Base-by-base conservation (phyloP, 495 filamentous ascomycete species). In the Penicillium canariense region DNA sequence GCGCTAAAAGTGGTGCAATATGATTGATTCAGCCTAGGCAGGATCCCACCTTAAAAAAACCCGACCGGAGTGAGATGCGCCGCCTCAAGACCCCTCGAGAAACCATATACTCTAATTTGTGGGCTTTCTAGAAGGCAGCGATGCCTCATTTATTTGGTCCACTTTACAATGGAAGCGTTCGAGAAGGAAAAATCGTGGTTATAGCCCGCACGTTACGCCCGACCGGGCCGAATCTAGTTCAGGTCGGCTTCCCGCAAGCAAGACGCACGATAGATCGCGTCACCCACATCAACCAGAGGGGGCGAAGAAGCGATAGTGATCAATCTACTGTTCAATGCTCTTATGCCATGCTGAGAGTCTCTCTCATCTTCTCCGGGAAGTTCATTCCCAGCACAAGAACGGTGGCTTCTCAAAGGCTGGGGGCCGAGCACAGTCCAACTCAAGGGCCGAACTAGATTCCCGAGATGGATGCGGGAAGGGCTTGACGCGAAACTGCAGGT, bases 1-100 rank as follows among this genome's bases (percentile, higher is more conserved):
- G 35, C 50, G 45, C 62, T 68, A 62, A 69, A 62, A 60, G n/a
- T 72, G 71, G 66, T 69, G 67, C 71, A 70, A 74, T 70, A 34
- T 27, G 14, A 42, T 52, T 23, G 40, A 11, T 36, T 42, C 44
- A 45, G 51, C 40, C 59, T 62, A 49, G 52, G 47, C 54, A 48
- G 42, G 26, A 54, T 62, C 26, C 32, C 45, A 65, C 62, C 46
- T 51, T 49, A 32, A 34, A 12, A 26, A 18, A 28, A 18, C 5
- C 39, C 20, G 20, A 43, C 17, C 39, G 14, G 17, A n/a, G 23
- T 5, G 23, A 25, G 22, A 6, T 20, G 17, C 10, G 39, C 18
- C 18, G 23, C 15, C 34, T 36, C 30, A 26, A n/a, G n/a, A 36
- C 25, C 18, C 0, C 20, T 18, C n/a, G 9, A 39, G 5, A 5